phyloP scores from a whole-genome alignment of 129 eudicot genomes.

The Flaveria ramosissima region DNA sequence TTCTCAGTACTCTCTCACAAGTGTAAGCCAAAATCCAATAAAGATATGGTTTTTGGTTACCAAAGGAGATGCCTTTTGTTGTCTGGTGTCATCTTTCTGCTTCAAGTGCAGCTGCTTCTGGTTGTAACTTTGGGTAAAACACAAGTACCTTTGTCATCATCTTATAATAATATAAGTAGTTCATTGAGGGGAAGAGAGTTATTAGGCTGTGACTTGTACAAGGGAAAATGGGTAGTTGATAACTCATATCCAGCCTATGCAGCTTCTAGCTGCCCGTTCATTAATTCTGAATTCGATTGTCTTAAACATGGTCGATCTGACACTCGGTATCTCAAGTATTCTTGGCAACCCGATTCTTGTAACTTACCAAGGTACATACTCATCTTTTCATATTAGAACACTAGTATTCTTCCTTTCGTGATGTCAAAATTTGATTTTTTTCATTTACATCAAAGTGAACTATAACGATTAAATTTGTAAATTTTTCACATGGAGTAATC shows the following conservation, averaged over 20 bases:
- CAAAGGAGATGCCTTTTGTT: constrained; percentile 35
- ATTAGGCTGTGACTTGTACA: constrained; percentile 58
- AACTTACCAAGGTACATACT: constrained; percentile 68
- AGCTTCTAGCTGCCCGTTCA: constrained; percentile 71
- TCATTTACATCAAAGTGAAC: no score
- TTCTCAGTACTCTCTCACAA: constrained; percentile 9
- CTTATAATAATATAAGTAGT: constrained; percentile 23
- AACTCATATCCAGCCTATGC: constrained; percentile 67
- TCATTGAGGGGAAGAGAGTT: constrained; percentile 33
- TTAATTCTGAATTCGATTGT: constrained; percentile 71
- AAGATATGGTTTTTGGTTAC: constrained; percentile 30
- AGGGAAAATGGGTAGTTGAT: constrained; percentile 82
- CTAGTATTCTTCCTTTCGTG: no score
- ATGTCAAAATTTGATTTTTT: no score
- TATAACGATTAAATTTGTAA: neutral
- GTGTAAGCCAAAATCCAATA: constrained; percentile 34
- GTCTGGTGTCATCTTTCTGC: constrained; percentile 24
- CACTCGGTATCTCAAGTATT: constrained; percentile 63
- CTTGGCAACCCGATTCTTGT: constrained; percentile 80
- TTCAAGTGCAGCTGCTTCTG: constrained; percentile 26
- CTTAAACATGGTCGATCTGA: constrained; percentile 76
- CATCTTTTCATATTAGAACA: constrained; percentile 1
- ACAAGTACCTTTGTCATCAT: constrained; percentile 31
- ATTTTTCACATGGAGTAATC: neutral
- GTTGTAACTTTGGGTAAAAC: constrained; percentile 25